Conservation (phyloP, 108 stramenopile genomes). For the Hondaea fermentalgiana region DNA sequence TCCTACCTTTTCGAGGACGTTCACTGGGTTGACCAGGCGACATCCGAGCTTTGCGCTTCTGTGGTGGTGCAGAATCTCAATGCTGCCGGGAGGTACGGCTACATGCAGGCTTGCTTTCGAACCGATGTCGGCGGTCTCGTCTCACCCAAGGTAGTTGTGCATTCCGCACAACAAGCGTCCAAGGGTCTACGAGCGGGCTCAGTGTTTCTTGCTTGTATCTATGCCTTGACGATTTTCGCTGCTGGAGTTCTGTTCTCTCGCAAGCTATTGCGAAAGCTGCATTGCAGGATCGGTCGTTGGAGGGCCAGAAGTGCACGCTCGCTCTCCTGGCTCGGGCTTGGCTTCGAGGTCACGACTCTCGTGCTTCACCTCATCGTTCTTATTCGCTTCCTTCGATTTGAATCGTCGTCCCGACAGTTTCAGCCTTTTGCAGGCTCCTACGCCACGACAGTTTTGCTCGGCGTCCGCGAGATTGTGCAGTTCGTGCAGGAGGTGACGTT, state of each 20-base stretch:
- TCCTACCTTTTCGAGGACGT: background rate
- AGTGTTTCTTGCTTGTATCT: background rate
- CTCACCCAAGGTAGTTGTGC: background rate
- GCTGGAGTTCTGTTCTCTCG: too few relatives aligned
- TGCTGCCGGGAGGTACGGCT: background rate
- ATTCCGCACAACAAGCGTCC: background rate
- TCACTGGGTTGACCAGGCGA: background rate
- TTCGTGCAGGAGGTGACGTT: background rate
- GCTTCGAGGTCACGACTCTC: background rate
- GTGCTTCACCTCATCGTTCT: background rate
- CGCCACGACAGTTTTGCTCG: background rate
- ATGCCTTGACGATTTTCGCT: background rate
- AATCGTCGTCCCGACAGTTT: background rate
- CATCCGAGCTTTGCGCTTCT: background rate
- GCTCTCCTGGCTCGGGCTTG: background rate
- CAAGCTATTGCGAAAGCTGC: background rate
- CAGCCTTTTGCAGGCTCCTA: background rate
- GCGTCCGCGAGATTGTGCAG: background rate
- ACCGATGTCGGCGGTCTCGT: background rate
- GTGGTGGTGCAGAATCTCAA: background rate
- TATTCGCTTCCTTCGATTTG: background rate
- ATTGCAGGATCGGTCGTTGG: background rate
- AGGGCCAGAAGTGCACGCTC: background rate
- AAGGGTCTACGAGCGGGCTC: background rate
- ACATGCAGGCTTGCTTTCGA: background rate